Evolutionary conservation across 73 alveolate species (phyloP), one percentile per base, ranked within the genome.

Genomic region (Paraurostyla sp.): DNA sequence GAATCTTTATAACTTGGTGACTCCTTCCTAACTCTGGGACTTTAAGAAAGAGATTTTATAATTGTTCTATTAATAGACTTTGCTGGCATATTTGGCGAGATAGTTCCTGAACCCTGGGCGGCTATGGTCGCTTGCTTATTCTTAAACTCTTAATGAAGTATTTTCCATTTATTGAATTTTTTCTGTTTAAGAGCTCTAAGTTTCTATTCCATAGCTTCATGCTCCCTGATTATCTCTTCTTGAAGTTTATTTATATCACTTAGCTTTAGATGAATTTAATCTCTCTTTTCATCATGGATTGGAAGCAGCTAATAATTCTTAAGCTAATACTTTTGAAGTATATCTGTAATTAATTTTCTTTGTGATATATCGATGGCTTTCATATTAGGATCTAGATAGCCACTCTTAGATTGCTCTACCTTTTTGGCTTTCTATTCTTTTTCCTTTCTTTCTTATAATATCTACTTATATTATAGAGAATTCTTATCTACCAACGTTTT

Each of bases 361-460:
- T 73, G 38, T 4, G 87, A 30, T 50, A 73, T 13, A 45, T 50
- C 87, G 27, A 48, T 48, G 1, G 87, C 87, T 27, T 57, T n/a
- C 87, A 73, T 73, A 33, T 73, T 73, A 13, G 69, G 71, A 33
- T 73, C 87, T n/a, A 73, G 27, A 36, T 73, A 73, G 18, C 87
- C 87, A 6, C 87, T 71, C 49, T 73, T 65, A 0, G 82, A 73
- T 2, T 22, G 71, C 29, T 73, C 49, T 7, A 73, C 27, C 29
- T 22, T 73, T 20, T 45, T 22, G 1, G 68, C 41, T 3, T 43
- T 11, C 13, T 25, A 20, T 43, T 73, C 56, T 50, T 57, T 73
- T 18, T 50, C 52, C 22, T 27, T 40, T 30, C 30, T 11, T 20
- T 73, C 87, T 32, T 73, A 68, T 32, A 48, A 45, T 6, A 73